Evolutionary conservation across 257 asterid species (phyloP).

Genomic region (Eucommia ulmoides): DNA sequence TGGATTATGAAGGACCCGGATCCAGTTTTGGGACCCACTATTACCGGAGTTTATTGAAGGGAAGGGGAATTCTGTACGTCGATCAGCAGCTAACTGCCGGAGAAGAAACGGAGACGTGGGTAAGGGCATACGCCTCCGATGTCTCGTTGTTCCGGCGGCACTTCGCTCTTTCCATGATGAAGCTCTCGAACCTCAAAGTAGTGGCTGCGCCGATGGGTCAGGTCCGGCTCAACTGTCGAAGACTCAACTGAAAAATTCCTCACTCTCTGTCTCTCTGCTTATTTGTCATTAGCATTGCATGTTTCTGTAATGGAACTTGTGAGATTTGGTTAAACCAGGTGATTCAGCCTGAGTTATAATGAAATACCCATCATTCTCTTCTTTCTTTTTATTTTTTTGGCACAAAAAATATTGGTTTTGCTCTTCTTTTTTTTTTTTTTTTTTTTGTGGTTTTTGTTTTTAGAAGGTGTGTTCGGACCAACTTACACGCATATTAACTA

Average conservation of each 20-base stretch:
- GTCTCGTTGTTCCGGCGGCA: conserved; percentile 36
- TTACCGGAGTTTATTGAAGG: conserved; percentile 55
- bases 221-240: conserved; percentile 48
- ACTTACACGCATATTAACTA: too few relatives aligned
- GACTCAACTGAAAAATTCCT: conserved; percentile 22
- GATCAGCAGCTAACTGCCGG: conserved; percentile 70
- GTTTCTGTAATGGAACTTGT: too few relatives aligned
- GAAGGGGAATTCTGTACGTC: conserved; percentile 43
- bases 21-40: conserved; percentile 44
- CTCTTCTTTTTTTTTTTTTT: too few relatives aligned
- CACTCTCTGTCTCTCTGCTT: too few relatives aligned
- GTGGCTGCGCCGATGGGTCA: conserved; percentile 36
- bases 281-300: too few relatives aligned
- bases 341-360: too few relatives aligned
- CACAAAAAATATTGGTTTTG: too few relatives aligned
- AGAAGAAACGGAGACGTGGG: conserved; percentile 42
- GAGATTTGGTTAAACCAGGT: too few relatives aligned
- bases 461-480: too few relatives aligned
- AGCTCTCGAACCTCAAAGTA: conserved; percentile 46
- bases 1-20: conserved; percentile 72
- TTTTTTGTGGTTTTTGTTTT: too few relatives aligned
- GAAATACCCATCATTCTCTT: too few relatives aligned
- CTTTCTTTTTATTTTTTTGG: too few relatives aligned
- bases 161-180: conserved; percentile 53
- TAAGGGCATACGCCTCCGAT: conserved; percentile 53